Evolutionary conservation across 169 alveolate species (phyloP), one percentile per base, ranked within the genome.

Genomic region (Cryptosporidium ryanae): DNA sequence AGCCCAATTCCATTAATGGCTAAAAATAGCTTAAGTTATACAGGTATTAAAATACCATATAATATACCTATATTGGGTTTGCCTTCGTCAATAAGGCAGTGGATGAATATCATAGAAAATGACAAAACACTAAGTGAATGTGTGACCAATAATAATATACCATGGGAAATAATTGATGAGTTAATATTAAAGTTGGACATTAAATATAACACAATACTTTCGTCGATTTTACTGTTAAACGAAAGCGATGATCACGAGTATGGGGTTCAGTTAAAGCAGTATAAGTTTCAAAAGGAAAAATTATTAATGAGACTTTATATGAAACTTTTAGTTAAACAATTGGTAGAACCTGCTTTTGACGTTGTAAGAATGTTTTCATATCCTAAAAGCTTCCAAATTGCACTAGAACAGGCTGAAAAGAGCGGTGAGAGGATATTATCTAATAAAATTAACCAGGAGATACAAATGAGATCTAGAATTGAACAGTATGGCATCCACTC

Each of bases 371-470:
- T 76, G 87, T 76, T 76, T 6, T 27, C 25, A 27, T 76, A 38
- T 44, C 87, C 87, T 27, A 76, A 76, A 61, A 76, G 87, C 17
- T 76, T 76, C 21, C 68, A 76, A n/a, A 76, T 76, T 8, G 87
- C 87, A 23, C 17, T 76, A 44, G 87, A 76, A 59, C 87, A 76
- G 27, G 87, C 87, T 10, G 87, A 76, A 43, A 76, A 76, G 38
- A 44, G 32, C 46, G 59, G 59, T 0, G 87, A 76, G 63, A 52
- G 87, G 18, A 76, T 76, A 10, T 44, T 76, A 18, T 67, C 87
- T 1, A 76, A 55, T 29, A 76, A 76, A 18, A 76, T 76, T 46
- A 61, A 65, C 23, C 68, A 59, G 10, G 71, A 59, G 3, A 55
- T 76, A 4, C 70, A 59, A 25, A 76, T 76, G 31, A 68, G 83